Evolutionary conservation across 2,329 filamentous ascomycete genomes (phyloP), one percentile per base, ranked within the genome.

Genomic region (Colletotrichum endophyticum): DNA sequence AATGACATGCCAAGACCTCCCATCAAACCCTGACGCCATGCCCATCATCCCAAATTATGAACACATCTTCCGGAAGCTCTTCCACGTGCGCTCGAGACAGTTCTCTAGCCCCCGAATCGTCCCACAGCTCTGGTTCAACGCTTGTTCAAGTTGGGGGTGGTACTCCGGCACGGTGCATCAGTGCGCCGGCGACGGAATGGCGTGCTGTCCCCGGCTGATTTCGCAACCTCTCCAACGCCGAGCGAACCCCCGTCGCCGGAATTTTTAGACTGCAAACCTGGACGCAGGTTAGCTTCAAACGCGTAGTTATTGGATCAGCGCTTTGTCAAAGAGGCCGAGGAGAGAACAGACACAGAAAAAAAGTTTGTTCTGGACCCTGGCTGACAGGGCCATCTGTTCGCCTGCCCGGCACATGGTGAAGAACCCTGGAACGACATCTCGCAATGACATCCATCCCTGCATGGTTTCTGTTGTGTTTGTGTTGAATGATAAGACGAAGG

Each of bases 141-240:
- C n/a, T 49, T 36, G 27, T 13, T 39, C 22, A 22, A 36, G 53
- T 28, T 59, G 8, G 49, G 44, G 44, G 70, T 63, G 63, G n/a
- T 72, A 73, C 32, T 53, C n/a, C n/a, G 64, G 49, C 12, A 53
- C 44, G 44, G 11, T 53, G 44, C 34, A 70, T 27, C 59, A 9
- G 64, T 73, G 70, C 64, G 59, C 70, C 64, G 70, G 62, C 70
- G 61, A 66, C 74, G 64, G 74, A 66, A 76, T 76, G 74, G 36
- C 74, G 74, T 76, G 74, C 70, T 76, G 74, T 69, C 32, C 70
- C 64, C 49, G 57, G 64, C 30, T 64, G 74, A 76, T 73, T 73
- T 76, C 74, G 74, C 71, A 74, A 73, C 72, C 39, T 39, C 30
- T 13, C 44, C 27, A 49, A 59, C 66, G 53, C 66, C 66, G 66